A percentile compares a stretch with the other conserved stretches of the same genome.
Conservation (phyloP, 805 yeast genomes). For the Schwanniomyces yamadae region DNA sequence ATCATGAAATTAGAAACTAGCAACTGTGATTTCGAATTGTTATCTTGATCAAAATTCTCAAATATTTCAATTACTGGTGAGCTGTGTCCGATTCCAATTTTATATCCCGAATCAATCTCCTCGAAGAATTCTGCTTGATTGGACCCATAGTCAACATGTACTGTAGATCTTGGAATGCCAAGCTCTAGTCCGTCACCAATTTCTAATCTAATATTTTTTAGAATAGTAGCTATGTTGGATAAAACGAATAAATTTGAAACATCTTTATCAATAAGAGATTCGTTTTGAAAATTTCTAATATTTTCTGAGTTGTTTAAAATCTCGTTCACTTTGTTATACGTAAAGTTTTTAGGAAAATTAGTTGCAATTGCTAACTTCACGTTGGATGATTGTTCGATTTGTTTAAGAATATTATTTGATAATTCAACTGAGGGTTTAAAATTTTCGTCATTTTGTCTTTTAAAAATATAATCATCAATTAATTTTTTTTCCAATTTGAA, state of each 20-base stretch:
- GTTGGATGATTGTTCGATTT: slow-evolving; percentile 15
- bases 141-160: slow-evolving; percentile 12
- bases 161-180: slow-evolving; percentile 12
- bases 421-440: slow-evolving; percentile 5
- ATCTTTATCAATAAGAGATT: slow-evolving; percentile 16
- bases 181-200: slow-evolving; percentile 23
- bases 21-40: slow-evolving; percentile 48
- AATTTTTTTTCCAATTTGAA: slow-evolving; percentile 20
- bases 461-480: slow-evolving; percentile 18
- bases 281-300: slow-evolving; percentile 9
- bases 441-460: slow-evolving; percentile 5
- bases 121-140: slow-evolving; percentile 1
- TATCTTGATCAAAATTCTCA: slow-evolving; percentile 15
- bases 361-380: slow-evolving; percentile 24
- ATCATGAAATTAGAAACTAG: slow-evolving; percentile 87
- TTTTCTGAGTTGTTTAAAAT: slow-evolving; percentile 35
- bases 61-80: slow-evolving; percentile 9
- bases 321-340: slow-evolving; percentile 63
- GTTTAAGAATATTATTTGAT: slow-evolving; percentile 11
- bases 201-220: slow-evolving; percentile 22
- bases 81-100: slow-evolving; percentile 13
- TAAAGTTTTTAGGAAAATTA: slow-evolving; percentile 40
- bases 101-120: slow-evolving; percentile 13
- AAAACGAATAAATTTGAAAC: slow-evolving; percentile 27
- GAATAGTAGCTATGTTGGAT: slow-evolving; percentile 23